Base-by-base conservation (phyloP, 768 basidiomycete species). In the Tulasnella sp. region DNA sequence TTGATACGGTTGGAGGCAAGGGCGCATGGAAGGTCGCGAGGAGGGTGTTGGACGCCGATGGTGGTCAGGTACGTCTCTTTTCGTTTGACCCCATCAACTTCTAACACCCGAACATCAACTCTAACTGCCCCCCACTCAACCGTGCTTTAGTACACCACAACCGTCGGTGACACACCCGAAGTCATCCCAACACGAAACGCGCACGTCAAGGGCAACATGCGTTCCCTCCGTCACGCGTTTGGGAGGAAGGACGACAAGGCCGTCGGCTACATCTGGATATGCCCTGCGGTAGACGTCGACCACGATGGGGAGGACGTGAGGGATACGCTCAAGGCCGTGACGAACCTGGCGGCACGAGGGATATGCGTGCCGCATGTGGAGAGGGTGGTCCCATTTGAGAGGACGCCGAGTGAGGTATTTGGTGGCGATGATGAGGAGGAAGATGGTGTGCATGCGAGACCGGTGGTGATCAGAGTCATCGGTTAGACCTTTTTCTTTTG, bases 261-360 rank as follows among this genome's bases (percentile, higher is more conserved):
- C 59, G 81, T 87, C 27, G 82, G 81, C 49, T 91, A 91, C 69
- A 80, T 83, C 19, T 92, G 88, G 87, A 80, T 91, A n/a, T 83
- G 80, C 66, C 73, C 82, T 41, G 80, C 81, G 34, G 84, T 85
- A 61, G 89, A 90, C 67, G 80, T 90, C 29, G 89, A 91, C 68
- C 84, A 82, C 76, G 85, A 90, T 65, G 89, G 89, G 25, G 77
- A 81, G 59, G 84, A 88, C 68, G 77, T 90, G 54, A 73, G 80
- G 15, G 77, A 80, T 53, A 73, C 76, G 31, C 66, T 80, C 2
- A 72, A 67, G 19, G 72, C 72, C 5, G 70, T 78, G 44, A 61
- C 73, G 49, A 67, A 65, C 24, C 66, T 77, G 66, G 73, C 74
- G 2, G 68, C 69, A 52, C 66, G 70, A 48, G 70, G 70, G 3